Percentiles rank a stretch among this genome's conserved stretches.
phyloP scores from a whole-genome alignment of 2,329 filamentous ascomycete species.

The Lachnellula hyalina region DNA sequence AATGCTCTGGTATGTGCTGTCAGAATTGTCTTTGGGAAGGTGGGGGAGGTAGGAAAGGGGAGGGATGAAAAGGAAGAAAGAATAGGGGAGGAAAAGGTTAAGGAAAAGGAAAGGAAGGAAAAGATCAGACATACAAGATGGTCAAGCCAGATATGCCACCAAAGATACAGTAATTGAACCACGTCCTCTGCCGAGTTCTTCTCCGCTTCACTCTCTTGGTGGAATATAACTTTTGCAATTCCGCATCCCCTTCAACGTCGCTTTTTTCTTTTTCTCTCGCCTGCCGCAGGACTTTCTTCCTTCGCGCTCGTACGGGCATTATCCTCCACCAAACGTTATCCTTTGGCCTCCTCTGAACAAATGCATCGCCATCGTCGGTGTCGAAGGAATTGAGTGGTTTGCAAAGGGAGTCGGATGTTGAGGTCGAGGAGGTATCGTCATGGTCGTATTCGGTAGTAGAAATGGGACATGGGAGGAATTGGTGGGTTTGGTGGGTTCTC shows the following conservation, averaged over 20 bases:
- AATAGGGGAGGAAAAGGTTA: background rate
- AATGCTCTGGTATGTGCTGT: conserved; percentile 24
- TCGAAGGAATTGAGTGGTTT: conserved; percentile 8
- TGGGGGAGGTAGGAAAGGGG: background rate
- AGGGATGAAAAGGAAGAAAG: background rate
- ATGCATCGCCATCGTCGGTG: conserved; percentile 10
- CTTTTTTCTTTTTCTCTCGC: background rate
- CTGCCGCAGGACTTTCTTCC: conserved; percentile 3
- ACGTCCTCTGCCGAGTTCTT: conserved; percentile 10
- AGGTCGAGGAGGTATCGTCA: background rate
- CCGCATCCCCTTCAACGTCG: background rate
- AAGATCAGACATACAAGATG: conserved; percentile 31
- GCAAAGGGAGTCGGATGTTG: background rate
- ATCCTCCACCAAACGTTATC: background rate
- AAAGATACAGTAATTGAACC: conserved; percentile 31
- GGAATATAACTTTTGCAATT: background rate
- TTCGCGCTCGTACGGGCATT: conserved; percentile 7
- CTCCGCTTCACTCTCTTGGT: background rate
- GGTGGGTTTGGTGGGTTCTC: no score
- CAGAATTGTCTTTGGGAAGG: background rate
- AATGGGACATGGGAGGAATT: background rate
- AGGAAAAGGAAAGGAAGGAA: background rate
- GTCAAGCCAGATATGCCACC: conserved; percentile 34
- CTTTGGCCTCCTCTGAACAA: background rate
- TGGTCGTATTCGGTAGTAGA: background rate